Base-by-base conservation (phyloP, 2,329 filamentous ascomycete genomes). In the Colletotrichum limetticola region DNA sequence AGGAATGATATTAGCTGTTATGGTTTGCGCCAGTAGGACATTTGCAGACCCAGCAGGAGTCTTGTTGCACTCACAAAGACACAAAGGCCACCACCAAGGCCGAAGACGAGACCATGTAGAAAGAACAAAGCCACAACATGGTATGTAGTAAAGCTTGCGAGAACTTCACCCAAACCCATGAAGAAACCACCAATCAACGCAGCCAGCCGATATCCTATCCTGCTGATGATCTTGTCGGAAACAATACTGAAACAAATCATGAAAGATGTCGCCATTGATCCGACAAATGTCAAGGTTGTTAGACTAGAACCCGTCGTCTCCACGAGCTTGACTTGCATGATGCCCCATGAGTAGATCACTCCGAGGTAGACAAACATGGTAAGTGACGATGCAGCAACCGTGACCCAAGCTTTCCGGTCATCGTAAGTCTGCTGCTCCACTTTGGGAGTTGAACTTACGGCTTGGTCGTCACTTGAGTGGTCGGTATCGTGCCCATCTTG, bases 331-430 rank as follows among this genome's bases (percentile, higher is more conserved):
- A 76, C 76, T 32, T 80, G 78, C 68, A 78, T 55, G 26, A 80
- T 77, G 19, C 77, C 78, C 78, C 77, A 79, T 0, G 76, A 78
- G 69, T 80, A 79, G 60, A 80, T 75, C 52, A 78, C 76, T 14
- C 78, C 78, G 66, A 79, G 76, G 68, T 78, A 79, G n/a, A 77
- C 75, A 56, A 79, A 79, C 22, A 79, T 72, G 1, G 76, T 76
- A 59, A 73, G 66, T 0, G 78, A 75, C 0, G 78, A 74, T 1
- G 79, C 79, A 7, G 74, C 62, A 3, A 78, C 79, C 19, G 79
- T 76, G 9, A 79, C 37, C 79, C 77, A 80, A 8, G 76, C 78
- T 11, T 37, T 52, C 24, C 49, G 35, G 22, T 65, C 71, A 22
- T 71, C 66, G 35, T 28, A 65, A 0, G 56, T 66, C 6, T 53